These are phyloP conservation scores for Malassezia dermatis DNA, from an alignment of 1,284 basidiomycete genomes.

Conservation along the genomic window DNA sequence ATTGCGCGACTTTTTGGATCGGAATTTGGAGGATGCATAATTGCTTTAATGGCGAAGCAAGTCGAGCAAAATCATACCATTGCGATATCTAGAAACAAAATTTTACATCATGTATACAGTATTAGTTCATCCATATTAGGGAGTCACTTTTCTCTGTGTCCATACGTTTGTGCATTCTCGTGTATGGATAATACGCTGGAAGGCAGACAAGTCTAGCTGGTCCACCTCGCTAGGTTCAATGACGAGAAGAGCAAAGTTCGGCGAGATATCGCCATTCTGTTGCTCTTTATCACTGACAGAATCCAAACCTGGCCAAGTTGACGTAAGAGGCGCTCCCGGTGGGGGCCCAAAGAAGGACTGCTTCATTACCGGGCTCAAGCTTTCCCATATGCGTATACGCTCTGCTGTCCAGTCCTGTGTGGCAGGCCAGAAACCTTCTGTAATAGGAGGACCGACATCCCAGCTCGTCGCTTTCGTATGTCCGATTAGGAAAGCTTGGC, in stretches of 20 bases:
- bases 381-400: slow-evolving; percentile 4
- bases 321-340: not conserved
- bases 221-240: slow-evolving; percentile 12
- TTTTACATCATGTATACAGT: not conserved
- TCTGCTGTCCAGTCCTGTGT: slow-evolving; percentile 2
- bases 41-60: not conserved
- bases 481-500: not conserved
- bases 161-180: not conserved
- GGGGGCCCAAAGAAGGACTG: slow-evolving; percentile 6
- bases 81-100: not conserved
- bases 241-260: slow-evolving; percentile 12
- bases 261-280: not conserved
- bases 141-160: not conserved
- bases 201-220: not conserved
- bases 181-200: not conserved
- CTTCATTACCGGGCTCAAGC: not conserved
- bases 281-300: not conserved
- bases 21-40: slow-evolving; percentile 17
- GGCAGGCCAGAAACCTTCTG: not conserved
- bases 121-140: not conserved
- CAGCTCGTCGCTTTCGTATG: not conserved
- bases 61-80: not conserved
- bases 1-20: slow-evolving; percentile 14
- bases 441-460: not conserved
- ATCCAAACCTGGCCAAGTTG: not conserved